phyloP scores from a whole-genome alignment of 2,329 filamentous ascomycete species.

The Biscogniauxia mediterranea region DNA sequence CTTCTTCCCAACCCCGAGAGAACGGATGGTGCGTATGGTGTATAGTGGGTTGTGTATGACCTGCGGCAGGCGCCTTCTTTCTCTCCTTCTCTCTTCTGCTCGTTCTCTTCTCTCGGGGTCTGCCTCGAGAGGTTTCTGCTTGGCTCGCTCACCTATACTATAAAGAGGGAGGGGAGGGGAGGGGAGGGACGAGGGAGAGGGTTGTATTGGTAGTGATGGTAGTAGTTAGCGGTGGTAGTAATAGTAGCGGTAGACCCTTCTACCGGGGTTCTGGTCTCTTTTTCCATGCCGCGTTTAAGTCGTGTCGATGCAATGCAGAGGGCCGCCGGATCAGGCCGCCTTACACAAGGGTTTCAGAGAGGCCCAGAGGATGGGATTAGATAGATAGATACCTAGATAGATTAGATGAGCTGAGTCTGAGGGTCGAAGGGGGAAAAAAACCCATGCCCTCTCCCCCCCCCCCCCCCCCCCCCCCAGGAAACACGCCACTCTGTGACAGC shows the following conservation, averaged over 20 bases:
- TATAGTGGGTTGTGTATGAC: too few species aligned
- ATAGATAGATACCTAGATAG: not conserved
- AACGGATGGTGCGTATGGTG: conserved; percentile 10
- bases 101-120: not conserved
- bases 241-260: not conserved
- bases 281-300: conserved; percentile 8
- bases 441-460: too few species aligned
- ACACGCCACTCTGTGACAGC: not conserved
- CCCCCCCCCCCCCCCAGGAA: not conserved
- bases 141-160: not conserved
- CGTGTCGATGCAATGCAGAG: conserved; percentile 18
- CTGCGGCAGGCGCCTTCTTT: too few species aligned
- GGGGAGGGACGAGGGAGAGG: not conserved
- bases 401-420: not conserved
- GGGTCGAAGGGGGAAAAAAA: not conserved
- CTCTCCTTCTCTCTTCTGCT: not conserved
- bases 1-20: conserved; percentile 7
- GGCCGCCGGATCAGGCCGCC: conserved; percentile 25
- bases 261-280: not conserved
- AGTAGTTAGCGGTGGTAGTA: not conserved
- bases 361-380: not conserved
- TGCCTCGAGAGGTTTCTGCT: not conserved
- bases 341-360: conserved; percentile 21
- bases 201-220: not conserved
- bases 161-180: too few species aligned